Percentiles rank a stretch among this genome's conserved stretches.
These are phyloP conservation scores for Solanum chiquidenum DNA, from an alignment of 257 asterid species.

Conservation along the genomic window DNA sequence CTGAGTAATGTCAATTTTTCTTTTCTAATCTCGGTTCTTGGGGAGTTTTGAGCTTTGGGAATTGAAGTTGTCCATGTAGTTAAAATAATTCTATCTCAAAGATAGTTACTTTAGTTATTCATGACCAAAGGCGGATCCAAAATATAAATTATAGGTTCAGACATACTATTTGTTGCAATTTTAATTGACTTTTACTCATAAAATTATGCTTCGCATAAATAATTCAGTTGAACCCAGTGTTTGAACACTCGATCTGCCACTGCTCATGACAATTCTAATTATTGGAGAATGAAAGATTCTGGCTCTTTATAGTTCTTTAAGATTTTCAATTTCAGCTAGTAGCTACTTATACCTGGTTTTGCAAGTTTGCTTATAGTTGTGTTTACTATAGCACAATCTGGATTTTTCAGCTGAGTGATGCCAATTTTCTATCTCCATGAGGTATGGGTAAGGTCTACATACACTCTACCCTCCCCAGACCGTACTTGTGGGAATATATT, in stretches of 20 bases:
- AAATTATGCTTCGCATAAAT: fast-evolving
- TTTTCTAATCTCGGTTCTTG: background rate
- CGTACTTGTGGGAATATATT: background rate
- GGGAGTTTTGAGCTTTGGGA: background rate
- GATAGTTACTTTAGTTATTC: too few species aligned
- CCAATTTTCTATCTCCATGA: background rate
- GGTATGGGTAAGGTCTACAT: background rate
- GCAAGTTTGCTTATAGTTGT: background rate
- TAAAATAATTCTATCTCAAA: background rate
- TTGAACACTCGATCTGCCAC: background rate
- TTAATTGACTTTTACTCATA: background rate
- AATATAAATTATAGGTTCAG: background rate
- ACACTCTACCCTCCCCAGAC: background rate
- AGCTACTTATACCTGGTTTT: background rate
- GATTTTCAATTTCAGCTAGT: background rate
- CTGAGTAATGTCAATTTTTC: background rate
- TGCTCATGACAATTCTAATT: background rate
- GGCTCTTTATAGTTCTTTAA: background rate
- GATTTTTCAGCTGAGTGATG: background rate
- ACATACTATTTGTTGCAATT: background rate
- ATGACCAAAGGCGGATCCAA: too few species aligned
- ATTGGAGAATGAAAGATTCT: background rate
- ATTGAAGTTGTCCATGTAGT: background rate
- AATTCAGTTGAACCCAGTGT: background rate
- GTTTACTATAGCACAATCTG: background rate